A percentile compares a stretch with the other conserved stretches of the same genome.
phyloP scores from a whole-genome alignment of 345 rosid genomes.

The Eucalyptus microcorys region DNA sequence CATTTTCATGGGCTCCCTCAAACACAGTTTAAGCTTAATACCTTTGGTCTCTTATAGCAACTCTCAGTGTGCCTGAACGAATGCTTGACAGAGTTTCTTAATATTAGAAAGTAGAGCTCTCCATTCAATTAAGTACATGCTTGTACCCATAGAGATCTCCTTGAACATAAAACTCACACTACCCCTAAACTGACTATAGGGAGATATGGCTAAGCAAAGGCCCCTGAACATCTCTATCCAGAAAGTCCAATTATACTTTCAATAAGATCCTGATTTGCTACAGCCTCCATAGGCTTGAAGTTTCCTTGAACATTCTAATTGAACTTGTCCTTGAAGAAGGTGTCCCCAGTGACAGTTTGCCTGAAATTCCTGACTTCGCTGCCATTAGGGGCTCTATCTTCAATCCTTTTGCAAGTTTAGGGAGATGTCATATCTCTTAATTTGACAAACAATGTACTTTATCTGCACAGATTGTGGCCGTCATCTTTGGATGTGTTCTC shows the following conservation, averaged over 20 bases:
- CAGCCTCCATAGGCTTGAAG: not conserved
- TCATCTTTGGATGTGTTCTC: not conserved
- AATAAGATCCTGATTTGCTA: not conserved
- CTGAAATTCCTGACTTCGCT: not conserved
- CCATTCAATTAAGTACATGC: not conserved
- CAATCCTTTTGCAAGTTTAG: not conserved
- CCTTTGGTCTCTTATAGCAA: not conserved
- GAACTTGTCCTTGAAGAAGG: not conserved
- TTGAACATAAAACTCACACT: not conserved
- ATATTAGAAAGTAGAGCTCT: not conserved
- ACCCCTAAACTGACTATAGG: not conserved
- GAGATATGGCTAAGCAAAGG: not conserved
- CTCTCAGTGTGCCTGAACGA: not conserved
- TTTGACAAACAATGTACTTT: not conserved
- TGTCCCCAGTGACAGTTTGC: not conserved
- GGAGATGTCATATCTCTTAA: not conserved
- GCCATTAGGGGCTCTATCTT: not conserved
- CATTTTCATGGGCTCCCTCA: not conserved
- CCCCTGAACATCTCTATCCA: not conserved
- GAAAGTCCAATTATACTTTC: not conserved
- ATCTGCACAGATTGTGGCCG: not conserved
- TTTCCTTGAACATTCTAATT: not conserved
- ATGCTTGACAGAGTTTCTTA: not conserved
- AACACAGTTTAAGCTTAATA: not conserved
- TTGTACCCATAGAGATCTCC: not conserved